These are phyloP conservation scores for Chenopodium formosanum DNA, from an alignment of 148 eudicot genomes.

Conservation along the genomic window DNA sequence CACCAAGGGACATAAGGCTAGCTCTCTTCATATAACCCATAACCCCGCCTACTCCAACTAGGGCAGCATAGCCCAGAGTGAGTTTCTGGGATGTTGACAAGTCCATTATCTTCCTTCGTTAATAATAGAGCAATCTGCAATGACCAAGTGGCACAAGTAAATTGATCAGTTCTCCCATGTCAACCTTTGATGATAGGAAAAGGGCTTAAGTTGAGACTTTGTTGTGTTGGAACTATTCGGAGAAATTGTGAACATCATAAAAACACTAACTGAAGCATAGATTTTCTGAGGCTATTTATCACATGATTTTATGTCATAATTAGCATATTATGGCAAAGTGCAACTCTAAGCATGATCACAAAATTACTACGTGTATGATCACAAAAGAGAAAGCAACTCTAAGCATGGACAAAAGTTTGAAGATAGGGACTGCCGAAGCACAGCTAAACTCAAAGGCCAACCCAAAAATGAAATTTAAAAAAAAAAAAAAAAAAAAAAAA, in stretches of 20 bases:
- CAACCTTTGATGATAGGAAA: background rate
- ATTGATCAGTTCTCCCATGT: background rate
- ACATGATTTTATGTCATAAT: background rate
- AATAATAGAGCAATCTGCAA: slow-evolving; percentile 3
- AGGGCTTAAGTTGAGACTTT: background rate
- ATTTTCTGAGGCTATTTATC: background rate
- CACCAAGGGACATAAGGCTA: slow-evolving; percentile 61
- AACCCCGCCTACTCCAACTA: slow-evolving; percentile 75
- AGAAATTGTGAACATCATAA: background rate
- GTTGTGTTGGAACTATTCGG: background rate
- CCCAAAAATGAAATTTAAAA: no score
- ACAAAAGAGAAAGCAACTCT: background rate
- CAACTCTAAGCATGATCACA: no score
- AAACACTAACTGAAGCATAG: background rate
- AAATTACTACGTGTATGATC: background rate
- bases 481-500: no score
- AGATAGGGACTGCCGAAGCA: background rate
- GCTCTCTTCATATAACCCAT: slow-evolving; percentile 78
- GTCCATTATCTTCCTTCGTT: slow-evolving; percentile 33
- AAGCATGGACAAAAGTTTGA: background rate
- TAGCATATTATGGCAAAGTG: background rate
- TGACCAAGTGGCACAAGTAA: background rate
- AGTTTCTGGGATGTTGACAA: slow-evolving; percentile 80
- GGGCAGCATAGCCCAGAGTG: slow-evolving; percentile 73
- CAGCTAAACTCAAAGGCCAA: no score